These are phyloP conservation scores for Cordyceps fumosorosea DNA, from an alignment of 2,329 filamentous ascomycete species.

Conservation along the genomic window DNA sequence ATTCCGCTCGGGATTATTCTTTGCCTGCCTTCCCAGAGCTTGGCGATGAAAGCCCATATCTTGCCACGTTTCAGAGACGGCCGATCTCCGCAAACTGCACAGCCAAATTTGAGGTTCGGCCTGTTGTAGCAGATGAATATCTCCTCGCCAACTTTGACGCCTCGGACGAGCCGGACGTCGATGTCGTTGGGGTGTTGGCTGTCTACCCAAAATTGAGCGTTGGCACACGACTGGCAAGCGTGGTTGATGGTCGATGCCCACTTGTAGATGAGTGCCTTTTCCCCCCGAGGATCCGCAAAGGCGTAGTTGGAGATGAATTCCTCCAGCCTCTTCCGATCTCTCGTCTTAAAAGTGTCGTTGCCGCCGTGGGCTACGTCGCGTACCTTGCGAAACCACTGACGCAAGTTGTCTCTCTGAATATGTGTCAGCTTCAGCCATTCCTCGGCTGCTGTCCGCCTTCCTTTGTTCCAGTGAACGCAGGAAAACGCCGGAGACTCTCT, in stretches of 20 bases:
- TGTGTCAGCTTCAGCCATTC: slow-evolving; percentile 16
- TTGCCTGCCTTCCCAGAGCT: too few species aligned
- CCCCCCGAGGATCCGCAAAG: slow-evolving; percentile 16
- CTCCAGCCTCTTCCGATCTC: slow-evolving; percentile 14
- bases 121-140: slow-evolving; percentile 32
- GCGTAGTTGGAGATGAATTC: slow-evolving; percentile 22
- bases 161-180: slow-evolving; percentile 13
- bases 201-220: slow-evolving; percentile 18
- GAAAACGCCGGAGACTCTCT: slow-evolving; percentile 16
- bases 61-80: not conserved
- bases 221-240: slow-evolving; percentile 25
- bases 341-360: not conserved
- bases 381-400: slow-evolving; percentile 14
- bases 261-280: slow-evolving; percentile 16
- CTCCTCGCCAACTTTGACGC: slow-evolving; percentile 25
- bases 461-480: slow-evolving; percentile 13
- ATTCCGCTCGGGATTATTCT: too few species aligned
- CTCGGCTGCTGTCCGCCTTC: not conserved
- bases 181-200: slow-evolving; percentile 15
- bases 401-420: not conserved
- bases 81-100: slow-evolving; percentile 17
- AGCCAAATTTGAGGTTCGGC: slow-evolving; percentile 21
- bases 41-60: not conserved
- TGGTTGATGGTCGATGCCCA: slow-evolving; percentile 26
- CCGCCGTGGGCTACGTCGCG: slow-evolving; percentile 3